Conservation (phyloP, 805 yeast genomes). For the Monosporozyma yasuniensis region DNA sequence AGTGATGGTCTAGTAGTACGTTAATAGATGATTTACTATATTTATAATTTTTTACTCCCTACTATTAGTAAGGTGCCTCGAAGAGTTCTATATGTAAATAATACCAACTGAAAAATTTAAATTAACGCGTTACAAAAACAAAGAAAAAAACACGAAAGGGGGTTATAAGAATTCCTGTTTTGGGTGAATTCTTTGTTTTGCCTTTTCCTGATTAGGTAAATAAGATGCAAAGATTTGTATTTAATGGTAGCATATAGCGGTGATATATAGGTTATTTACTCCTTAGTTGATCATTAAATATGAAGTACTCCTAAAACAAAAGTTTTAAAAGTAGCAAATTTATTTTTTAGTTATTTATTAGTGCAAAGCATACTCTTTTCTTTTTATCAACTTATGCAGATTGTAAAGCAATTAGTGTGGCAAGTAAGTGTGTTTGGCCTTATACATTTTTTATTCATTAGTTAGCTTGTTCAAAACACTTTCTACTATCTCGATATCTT, state of each 20-base stretch:
- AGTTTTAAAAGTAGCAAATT: not conserved
- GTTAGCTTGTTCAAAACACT: not conserved
- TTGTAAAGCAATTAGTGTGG: not conserved
- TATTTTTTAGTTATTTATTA: too few relatives aligned
- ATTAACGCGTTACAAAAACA: conserved; percentile 9
- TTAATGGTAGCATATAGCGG: not conserved
- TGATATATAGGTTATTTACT: not conserved
- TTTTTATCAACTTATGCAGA: not conserved
- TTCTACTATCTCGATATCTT: not conserved
- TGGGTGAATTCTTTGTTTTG: not conserved
- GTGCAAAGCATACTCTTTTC: not conserved
- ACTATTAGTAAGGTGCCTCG: not conserved
- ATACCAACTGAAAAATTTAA: not conserved
- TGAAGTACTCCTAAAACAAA: not conserved
- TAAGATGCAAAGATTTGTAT: not conserved
- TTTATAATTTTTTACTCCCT: not conserved
- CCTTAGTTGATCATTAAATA: not conserved
- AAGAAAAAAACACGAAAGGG: conserved; percentile 1
- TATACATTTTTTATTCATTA: not conserved
- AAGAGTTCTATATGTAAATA: not conserved
- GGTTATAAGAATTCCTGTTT: not conserved
- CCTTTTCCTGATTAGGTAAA: not conserved
- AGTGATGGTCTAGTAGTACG: not conserved
- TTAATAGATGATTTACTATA: not conserved
- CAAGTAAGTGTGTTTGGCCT: not conserved